Evolutionary conservation across 169 alveolate species (phyloP).

Genomic region (Eimeria brunetti): DNA sequence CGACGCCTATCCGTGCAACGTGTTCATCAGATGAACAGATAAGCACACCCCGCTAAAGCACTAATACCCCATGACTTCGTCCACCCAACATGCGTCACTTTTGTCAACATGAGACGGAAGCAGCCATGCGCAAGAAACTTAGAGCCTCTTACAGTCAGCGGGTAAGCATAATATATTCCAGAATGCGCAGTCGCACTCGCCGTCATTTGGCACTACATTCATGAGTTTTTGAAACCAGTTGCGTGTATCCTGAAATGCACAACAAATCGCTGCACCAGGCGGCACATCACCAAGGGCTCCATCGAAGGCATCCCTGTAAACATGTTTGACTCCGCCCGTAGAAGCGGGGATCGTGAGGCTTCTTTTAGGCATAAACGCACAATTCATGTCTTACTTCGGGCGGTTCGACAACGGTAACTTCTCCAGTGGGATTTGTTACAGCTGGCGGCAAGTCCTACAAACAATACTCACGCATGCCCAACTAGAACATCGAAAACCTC

Average conservation of each 20-base stretch:
- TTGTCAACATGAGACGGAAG: not conserved
- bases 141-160: slow-evolving; percentile 48
- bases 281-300: not conserved
- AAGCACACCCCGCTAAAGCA: not conserved
- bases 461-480: not conserved
- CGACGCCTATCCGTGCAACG: not conserved
- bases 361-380: not conserved
- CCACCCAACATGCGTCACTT: not conserved
- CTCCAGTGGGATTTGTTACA: slow-evolving; percentile 64
- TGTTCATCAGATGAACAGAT: not conserved
- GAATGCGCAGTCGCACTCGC: slow-evolving; percentile 65
- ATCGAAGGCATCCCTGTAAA: not conserved
- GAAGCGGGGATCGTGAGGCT: not conserved
- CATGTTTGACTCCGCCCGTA: not conserved
- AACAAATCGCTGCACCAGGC: not conserved
- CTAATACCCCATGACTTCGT: not conserved
- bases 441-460: slow-evolving; percentile 59
- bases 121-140: not conserved
- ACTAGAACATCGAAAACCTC: not conserved
- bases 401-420: slow-evolving; percentile 53
- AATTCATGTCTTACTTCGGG: slow-evolving; percentile 15
- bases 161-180: slow-evolving; percentile 65
- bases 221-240: slow-evolving; percentile 60
- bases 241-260: slow-evolving; percentile 52
- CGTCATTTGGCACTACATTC: slow-evolving; percentile 68